Base-by-base conservation (phyloP, 805 yeast genomes). In the Wickerhamiella australiensis region DNA sequence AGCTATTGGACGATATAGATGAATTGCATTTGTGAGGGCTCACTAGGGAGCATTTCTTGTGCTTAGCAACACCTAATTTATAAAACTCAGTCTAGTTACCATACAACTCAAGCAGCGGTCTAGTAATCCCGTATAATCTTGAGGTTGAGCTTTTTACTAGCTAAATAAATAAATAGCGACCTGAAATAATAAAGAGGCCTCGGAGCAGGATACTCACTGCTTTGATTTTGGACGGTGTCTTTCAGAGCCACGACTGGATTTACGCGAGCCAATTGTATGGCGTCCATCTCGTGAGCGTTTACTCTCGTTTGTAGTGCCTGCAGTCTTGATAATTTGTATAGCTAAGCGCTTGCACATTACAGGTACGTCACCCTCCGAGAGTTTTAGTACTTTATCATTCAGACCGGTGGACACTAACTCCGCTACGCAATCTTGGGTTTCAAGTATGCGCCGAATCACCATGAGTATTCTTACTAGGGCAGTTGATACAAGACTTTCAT, bases 1-100 rank as follows among this genome's bases (percentile, higher is more conserved):
- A 92, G 68, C 74, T 92, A 59, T 73, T 92, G 68, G 97, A 92
- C 59, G 98, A 92, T 64, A 73, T 92, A 60, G 96, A 87, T 59
- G 96, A 84, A 52, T 82, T 88, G 36, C 33, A 35, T 46, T 21
- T 46, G 27, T 46, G 38, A 33, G 38, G 4, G 38, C 38, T 33
- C 6, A 5, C 18, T 9, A 18, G 33, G 5, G 13, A 9, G 29
- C 29, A 26, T 11, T 26, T 26, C 29, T 11, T n/a, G n/a, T n/a
- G n/a, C n/a, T n/a, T 3, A 17, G 15, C 5, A 33, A 17, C n/a
- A 33, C 38, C 20, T 33, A 33, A 33, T 33, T 33, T 33, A 33
- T 33, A 33, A 20, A 15, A 33, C 38, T 15, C 13, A 29, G 7
- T 29, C 33, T 29, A 29, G 13, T 29, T 29, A 29, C 13, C 33